Evolutionary conservation across 1,284 basidiomycete species (phyloP).

Genomic region (Leucoagaricus sp.): DNA sequence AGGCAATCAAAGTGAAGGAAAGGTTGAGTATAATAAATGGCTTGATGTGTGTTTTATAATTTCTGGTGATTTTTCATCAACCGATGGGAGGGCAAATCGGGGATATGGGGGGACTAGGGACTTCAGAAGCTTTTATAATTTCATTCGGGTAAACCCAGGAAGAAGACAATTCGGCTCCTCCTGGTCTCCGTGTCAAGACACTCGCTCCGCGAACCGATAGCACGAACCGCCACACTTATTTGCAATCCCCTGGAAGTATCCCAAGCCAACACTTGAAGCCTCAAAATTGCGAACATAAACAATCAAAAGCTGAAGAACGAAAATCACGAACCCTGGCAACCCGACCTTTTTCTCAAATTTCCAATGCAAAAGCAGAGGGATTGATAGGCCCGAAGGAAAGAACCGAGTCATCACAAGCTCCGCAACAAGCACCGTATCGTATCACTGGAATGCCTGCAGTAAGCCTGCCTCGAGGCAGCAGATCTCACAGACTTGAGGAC

Average conservation of each 20-base stretch:
- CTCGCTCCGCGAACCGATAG: neutral
- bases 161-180: neutral
- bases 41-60: no score
- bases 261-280: neutral
- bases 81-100: no score
- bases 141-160: neutral
- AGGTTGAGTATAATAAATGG: no score
- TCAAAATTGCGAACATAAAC: neutral
- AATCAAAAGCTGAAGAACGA: no score
- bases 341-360: neutral
- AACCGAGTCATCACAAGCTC: slow-evolving; percentile 4
- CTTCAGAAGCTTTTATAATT: neutral
- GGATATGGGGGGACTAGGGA: neutral
- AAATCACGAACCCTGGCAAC: neutral
- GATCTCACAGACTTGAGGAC: slow-evolving; percentile 5
- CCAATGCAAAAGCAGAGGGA: neutral
- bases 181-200: neutral
- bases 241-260: neutral
- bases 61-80: no score
- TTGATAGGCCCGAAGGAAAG: neutral
- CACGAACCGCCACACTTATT: neutral
- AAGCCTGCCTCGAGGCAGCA: slow-evolving; percentile 24
- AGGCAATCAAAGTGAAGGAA: no score
- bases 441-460: slow-evolving; percentile 8
- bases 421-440: slow-evolving; percentile 2